Base-by-base conservation (phyloP, 2,329 filamentous ascomycete genomes). In the Sclerotinia spermophila region DNA sequence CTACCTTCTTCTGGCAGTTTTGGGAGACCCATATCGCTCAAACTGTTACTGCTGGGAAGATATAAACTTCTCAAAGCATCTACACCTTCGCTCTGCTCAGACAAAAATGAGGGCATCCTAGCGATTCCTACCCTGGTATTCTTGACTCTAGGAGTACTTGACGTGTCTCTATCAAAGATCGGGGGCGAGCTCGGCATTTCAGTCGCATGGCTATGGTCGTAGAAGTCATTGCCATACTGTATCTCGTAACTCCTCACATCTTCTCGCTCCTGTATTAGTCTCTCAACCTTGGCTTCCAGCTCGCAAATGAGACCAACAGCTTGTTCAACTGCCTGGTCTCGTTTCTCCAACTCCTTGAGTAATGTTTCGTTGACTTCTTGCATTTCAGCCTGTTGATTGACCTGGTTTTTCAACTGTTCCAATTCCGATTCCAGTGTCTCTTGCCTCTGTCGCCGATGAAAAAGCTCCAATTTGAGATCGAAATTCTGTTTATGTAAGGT, bases 401-500 rank as follows among this genome's bases (percentile, higher is more conserved):
- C 68, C 56, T 75, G 74, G 64, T 79, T 80, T 72, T 86, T 84
- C 68, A 88, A 84, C 11, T 80, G 79, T 72, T 88, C 86, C 27
- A 92, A 75, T 55, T 84, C 83, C 45, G 85, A 83, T 76, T 92
- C 89, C 45, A 92, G 76, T 33, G 81, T 82, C 13, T 83, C 84
- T 76, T 91, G 89, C 68, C 86, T 84, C 79, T 93, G 87, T 40
- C 90, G 84, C 10, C 89, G 85, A 77, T 93, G 90, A 75, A 86
- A 92, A 1, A 93, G 80, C 77, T 93, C 90, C 44, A 93, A 82
- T 79, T 93, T 93, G 56, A 93, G 83, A 74, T 92, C 90, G 75
- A 93, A 93, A 76, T 93, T 93, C 80, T 92, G 87, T 78, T 93
- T 93, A 79, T 90, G 88, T 33, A 93, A 81, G 1, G 84, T 89